phyloP scores from a whole-genome alignment of 148 eudicot species.

The Spergularia bocconei region DNA sequence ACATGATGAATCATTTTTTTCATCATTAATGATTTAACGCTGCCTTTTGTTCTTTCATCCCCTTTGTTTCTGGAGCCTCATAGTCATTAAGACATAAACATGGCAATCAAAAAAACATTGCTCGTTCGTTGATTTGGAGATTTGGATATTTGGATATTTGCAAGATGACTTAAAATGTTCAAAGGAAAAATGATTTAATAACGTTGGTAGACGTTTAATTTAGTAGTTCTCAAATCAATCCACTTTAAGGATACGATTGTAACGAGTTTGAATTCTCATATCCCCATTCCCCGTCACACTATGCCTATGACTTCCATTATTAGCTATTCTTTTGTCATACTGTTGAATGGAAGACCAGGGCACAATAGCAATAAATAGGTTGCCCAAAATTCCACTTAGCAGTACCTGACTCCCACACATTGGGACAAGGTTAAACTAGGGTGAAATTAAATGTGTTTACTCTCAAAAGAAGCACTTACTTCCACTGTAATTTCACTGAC shows the following conservation, averaged over 20 bases:
- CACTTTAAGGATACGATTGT: no score
- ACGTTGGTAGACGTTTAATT: no score
- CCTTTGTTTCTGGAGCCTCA: not conserved
- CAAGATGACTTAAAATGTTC: not conserved
- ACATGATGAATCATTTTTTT: not conserved
- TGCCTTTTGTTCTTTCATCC: slow-evolving; percentile 16
- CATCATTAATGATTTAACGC: slow-evolving; percentile 13
- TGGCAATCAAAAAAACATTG: no score
- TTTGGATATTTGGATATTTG: no score
- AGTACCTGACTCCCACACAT: slow-evolving; percentile 35
- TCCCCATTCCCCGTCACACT: no score
- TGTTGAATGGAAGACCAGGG: not conserved
- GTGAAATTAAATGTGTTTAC: slow-evolving; percentile 15
- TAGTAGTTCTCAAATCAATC: no score
- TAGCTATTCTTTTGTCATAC: no score
- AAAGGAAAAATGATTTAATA: not conserved
- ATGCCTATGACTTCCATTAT: no score
- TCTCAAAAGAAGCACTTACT: slow-evolving; percentile 22
- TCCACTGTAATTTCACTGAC: slow-evolving; percentile 18
- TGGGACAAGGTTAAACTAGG: slow-evolving; percentile 25
- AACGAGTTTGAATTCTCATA: no score
- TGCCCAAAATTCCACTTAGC: slow-evolving; percentile 24
- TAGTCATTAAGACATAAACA: slow-evolving; percentile 1
- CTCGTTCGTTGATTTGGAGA: no score
- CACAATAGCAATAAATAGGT: slow-evolving; percentile 18